A percentile compares a stretch with the other conserved stretches of the same genome.
Evolutionary conservation across 192 early-diverging fungal species (phyloP).

Genomic region (Diversispora epigaea): DNA sequence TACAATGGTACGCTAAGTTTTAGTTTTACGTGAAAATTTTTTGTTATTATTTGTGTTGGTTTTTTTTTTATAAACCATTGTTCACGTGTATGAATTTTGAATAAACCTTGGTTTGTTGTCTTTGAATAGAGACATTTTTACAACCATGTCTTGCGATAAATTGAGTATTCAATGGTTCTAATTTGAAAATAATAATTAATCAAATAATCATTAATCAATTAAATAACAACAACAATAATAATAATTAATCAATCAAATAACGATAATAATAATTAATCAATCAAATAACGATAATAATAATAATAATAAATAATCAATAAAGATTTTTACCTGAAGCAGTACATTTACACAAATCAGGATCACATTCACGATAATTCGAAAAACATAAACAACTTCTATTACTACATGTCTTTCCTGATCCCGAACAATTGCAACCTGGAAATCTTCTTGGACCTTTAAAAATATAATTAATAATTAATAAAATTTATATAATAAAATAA

Average conservation of each 20-base stretch:
- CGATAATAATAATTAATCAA: too few species aligned
- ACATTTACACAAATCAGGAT: conserved; percentile 28
- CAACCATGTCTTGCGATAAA: neutral
- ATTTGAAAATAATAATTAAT: neutral
- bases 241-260: too few species aligned
- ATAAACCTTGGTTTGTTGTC: conserved; percentile 13
- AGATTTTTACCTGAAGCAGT: conserved; percentile 7
- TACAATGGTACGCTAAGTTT: conserved; percentile 21
- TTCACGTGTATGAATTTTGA: too few species aligned
- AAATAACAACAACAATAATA: too few species aligned
- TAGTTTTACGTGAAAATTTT: neutral
- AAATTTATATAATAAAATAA: too few species aligned
- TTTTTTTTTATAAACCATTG: neutral
- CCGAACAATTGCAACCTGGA: conserved; percentile 26
- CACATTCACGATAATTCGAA: conserved; percentile 31
- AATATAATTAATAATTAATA: neutral
- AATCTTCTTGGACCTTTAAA: conserved; percentile 29
- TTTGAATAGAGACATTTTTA: conserved; percentile 24
- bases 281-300: too few species aligned
- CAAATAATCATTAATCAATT: too few species aligned
- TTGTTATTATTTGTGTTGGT: neutral
- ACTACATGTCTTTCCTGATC: neutral
- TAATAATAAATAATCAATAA: too few species aligned
- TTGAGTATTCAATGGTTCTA: neutral
- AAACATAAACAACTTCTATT: conserved; percentile 21